Evolutionary conservation across 2,329 filamentous ascomycete genomes (phyloP), one percentile per base, ranked within the genome.

Genomic region (Fusarium luffae): DNA sequence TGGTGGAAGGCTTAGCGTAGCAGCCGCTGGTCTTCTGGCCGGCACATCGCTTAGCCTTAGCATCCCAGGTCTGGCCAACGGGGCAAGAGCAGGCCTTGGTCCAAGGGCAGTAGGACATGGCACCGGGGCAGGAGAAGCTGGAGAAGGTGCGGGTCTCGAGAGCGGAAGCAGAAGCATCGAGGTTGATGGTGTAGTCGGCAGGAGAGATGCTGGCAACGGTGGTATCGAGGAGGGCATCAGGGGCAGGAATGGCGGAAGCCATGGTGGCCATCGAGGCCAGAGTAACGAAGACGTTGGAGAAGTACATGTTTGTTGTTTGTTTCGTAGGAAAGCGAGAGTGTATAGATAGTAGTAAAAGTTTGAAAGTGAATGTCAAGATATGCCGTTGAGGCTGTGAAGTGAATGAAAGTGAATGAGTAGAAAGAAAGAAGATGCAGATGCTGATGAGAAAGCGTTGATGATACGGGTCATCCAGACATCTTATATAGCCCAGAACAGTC

Each of bases 31-130:
- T 63, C 48, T 56, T 46, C 19, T 55, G 54, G 48, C 79, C 79
- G 25, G 63, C 43, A 63, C 79, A 81, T 57, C 65, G 70, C 52
- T 66, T 54, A 46, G 71, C 60, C 23, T 27, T 46, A 49, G 56
- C 64, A 44, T 84, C 80, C 64, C 79, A 79, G 57, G 77, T 74
- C 74, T 81, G 78, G 60, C 82, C 83, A 16, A 81, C 78, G 16
- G 79, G 65, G 62, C 84, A 84, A 18, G 83, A 74, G 75, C 84
- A 85, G 32, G 82, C 59, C 70, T 77, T 77, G 62, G 75, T 77
- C 79, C 79, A 81, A 62, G 76, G 74, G 73, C 76, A 77, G 77
- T 81, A 81, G 69, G 52, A 65, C 79, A 81, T 80, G 70, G 65
- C 63, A 14, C 55, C 59, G 37, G 79, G 79, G 74, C 79, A 81